A percentile compares a stretch with the other conserved stretches of the same genome.
phyloP scores from a whole-genome alignment of 2,329 filamentous ascomycete species.

The Penicillium sp. region DNA sequence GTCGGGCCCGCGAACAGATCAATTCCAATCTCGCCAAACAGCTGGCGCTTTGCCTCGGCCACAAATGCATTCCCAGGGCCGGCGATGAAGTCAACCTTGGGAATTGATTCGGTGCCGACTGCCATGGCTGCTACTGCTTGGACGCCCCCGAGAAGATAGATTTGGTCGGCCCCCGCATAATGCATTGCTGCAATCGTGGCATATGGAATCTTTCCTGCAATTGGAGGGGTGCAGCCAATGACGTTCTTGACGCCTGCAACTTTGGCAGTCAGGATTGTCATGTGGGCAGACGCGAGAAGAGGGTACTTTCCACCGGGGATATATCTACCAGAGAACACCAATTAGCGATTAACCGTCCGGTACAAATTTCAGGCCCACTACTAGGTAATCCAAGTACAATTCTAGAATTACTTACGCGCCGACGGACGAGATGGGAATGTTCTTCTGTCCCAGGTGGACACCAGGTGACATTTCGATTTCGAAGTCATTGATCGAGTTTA shows the following conservation, averaged over 20 bases:
- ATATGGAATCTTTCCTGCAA: conserved; percentile 50
- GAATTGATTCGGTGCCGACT: conserved; percentile 51
- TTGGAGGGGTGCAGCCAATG: conserved; percentile 56
- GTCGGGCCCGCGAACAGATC: conserved; percentile 58
- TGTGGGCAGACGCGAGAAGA: conserved; percentile 56
- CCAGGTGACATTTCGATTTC: conserved; percentile 55
- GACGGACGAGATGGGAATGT: conserved; percentile 50
- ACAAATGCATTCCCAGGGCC: conserved; percentile 59
- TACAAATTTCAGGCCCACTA: too few relatives aligned
- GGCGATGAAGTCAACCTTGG: conserved; percentile 55
- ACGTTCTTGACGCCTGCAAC: conserved; percentile 56
- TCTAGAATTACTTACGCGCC: conserved; percentile 41
- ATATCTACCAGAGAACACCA: conserved; percentile 27
- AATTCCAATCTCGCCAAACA: conserved; percentile 58
- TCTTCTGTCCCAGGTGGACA: conserved; percentile 55
- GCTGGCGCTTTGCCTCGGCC: conserved; percentile 56
- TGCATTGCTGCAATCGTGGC: conserved; percentile 56
- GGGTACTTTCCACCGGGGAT: conserved; percentile 58
- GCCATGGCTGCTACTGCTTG: conserved; percentile 59
- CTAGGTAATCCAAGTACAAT: too few relatives aligned
- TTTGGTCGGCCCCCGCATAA: conserved; percentile 54
- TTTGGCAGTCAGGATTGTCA: conserved; percentile 60
- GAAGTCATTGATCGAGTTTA: conserved; percentile 51
- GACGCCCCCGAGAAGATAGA: conserved; percentile 55
- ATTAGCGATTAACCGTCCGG: background rate